These are phyloP conservation scores for Pistacia atlantica DNA, from an alignment of 345 rosid genomes.

Conservation along the genomic window DNA sequence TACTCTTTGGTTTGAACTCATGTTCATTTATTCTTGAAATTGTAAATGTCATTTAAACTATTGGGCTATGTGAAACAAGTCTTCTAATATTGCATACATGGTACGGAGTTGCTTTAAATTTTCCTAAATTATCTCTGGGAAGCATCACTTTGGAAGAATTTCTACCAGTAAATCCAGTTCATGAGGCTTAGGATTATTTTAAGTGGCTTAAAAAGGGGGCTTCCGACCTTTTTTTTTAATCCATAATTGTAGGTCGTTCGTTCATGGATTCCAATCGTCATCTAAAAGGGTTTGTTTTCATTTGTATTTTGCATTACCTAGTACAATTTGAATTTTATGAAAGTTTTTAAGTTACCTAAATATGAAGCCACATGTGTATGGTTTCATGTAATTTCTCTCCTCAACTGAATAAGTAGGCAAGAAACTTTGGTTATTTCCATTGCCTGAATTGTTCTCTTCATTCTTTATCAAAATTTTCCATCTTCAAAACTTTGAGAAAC, in stretches of 20 bases:
- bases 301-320: not conserved
- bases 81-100: not conserved
- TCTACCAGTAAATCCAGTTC: constrained; percentile 1
- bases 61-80: not conserved
- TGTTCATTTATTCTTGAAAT: constrained; percentile 3
- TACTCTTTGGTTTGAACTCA: constrained; percentile 32
- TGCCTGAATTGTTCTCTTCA: too few species aligned
- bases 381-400: too few species aligned
- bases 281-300: not conserved
- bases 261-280: too few species aligned
- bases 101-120: not conserved
- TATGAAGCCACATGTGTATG: too few species aligned
- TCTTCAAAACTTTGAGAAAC: not conserved
- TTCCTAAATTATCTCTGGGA: not conserved
- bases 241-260: too few species aligned
- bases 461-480: too few species aligned
- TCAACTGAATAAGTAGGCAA: not conserved
- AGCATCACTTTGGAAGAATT: not conserved
- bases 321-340: not conserved
- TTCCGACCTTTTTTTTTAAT: too few species aligned
- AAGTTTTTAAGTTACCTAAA: not conserved
- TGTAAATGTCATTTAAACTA: not conserved
- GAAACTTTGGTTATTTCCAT: too few species aligned
- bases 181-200: not conserved
- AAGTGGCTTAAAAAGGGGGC: not conserved